These are phyloP conservation scores for Hanseniaspora pseudoguilliermondii DNA, from an alignment of 805 yeast genomes.

Conservation along the genomic window DNA sequence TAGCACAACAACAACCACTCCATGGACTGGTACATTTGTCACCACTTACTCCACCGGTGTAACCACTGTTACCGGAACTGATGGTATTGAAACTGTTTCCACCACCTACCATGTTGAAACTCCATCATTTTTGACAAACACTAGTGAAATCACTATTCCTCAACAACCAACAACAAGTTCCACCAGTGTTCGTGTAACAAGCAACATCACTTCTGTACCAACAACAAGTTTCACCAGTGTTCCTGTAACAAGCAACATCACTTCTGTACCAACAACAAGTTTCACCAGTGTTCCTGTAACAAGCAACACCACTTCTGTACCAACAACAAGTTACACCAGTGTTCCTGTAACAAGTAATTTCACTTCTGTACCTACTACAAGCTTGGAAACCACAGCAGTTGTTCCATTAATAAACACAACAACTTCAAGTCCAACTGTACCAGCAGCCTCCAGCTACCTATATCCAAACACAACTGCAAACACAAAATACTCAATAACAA, in stretches of 20 bases:
- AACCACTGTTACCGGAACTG: constrained; percentile 15
- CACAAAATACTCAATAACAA: background rate
- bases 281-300: no score
- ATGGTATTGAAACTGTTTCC: constrained; percentile 12
- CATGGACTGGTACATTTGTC: background rate
- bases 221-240: background rate
- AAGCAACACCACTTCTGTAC: no score
- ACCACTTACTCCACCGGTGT: constrained; percentile 14
- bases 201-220: background rate
- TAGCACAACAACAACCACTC: background rate
- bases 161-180: constrained; percentile 9
- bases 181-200: background rate
- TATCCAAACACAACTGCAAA: background rate
- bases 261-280: background rate
- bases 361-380: no score
- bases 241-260: background rate
- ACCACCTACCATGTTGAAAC: constrained; percentile 15
- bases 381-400: no score
- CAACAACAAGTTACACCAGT: no score
- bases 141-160: constrained; percentile 12
- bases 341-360: no score
- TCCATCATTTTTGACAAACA: constrained; percentile 13
- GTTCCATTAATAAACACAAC: no score
- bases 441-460: background rate
- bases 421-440: no score